Evolutionary conservation across 179 eudicot species (phyloP), one percentile per base, ranked within the genome.

Genomic region (Silene coronaria): DNA sequence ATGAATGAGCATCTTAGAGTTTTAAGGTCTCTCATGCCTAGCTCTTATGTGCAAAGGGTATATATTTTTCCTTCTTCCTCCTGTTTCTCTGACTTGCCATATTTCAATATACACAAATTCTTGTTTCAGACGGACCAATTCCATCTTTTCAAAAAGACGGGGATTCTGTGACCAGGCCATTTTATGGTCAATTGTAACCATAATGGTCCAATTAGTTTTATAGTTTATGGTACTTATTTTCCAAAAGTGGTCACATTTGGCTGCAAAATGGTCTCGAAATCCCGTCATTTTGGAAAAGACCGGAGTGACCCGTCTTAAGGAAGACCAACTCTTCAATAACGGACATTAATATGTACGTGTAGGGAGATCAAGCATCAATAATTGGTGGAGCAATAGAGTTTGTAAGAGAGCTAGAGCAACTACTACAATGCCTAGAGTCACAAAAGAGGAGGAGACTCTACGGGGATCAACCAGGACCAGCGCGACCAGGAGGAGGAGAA

Each of bases 351-450:
- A 61, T 66, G 55, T 2, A 7, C 5, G 61, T 69, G 69, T 53
- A 94, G 97, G 98, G 98, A 63, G 98, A 94, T 84, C 98, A 94
- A 88, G 98, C 98, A 16, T 94, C 98, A 26, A 94, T 94, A 28
- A 86, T 94, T 13, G 97, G 98, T 72, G 97, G 97, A 72, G 97
- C 97, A 5, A 94, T 92, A 46, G 98, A 94, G 88, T 92, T 92
- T 63, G 98, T 95, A 21, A 88, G 95, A 76, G 99, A 92, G 45
- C 72, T 95, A 67, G 97, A 92, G 84, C 97, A 95, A 81, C 95
- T 95, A 11, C 85, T 92, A n/a, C 95, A 90, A 65, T 95, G 97
- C 82, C 93, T 92, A 13, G 97, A 92, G 86, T 92, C 99, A 6
- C 97, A 90, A 55, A 92, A 95, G 64, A 72, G 97, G 71, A 77